These are phyloP conservation scores for Claviceps humidiphila DNA, from an alignment of 2,329 filamentous ascomycete genomes.

Conservation along the genomic window DNA sequence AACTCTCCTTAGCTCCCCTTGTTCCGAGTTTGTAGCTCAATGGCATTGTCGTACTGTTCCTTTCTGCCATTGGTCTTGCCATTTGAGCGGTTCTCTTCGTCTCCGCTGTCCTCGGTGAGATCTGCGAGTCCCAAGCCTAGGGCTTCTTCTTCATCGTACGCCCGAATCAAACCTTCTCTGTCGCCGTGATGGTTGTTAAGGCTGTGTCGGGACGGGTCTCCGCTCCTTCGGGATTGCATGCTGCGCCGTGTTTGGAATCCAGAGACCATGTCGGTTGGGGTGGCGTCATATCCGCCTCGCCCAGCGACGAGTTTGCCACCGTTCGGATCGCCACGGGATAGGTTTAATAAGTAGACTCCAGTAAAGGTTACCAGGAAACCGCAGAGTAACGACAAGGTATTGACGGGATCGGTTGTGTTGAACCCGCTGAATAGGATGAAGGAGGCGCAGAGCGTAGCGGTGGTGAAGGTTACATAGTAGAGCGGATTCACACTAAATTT, in stretches of 20 bases:
- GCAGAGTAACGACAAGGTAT: constrained; percentile 81
- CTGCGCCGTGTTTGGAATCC: constrained; percentile 81
- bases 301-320: constrained; percentile 54
- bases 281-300: constrained; percentile 55
- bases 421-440: constrained; percentile 95
- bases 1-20: constrained; percentile 27
- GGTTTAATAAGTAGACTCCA: constrained; percentile 87
- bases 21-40: constrained; percentile 39
- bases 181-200: constrained; percentile 54
- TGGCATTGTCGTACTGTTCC: constrained; percentile 25
- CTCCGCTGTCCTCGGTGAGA: constrained; percentile 64
- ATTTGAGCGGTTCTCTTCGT: constrained; percentile 33
- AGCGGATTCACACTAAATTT: constrained; percentile 70
- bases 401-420: constrained; percentile 84
- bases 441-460: constrained; percentile 81
- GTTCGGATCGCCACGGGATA: constrained; percentile 85
- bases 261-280: constrained; percentile 83
- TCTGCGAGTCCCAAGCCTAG: constrained; percentile 65
- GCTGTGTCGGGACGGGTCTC: constrained; percentile 49
- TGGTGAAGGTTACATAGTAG: constrained; percentile 97
- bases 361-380: constrained; percentile 93
- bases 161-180: constrained; percentile 71
- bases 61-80: constrained; percentile 29
- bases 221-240: constrained; percentile 78
- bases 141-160: constrained; percentile 74